phyloP scores from a whole-genome alignment of 164 flowering plant species.

The Warburgia ugandensis region DNA sequence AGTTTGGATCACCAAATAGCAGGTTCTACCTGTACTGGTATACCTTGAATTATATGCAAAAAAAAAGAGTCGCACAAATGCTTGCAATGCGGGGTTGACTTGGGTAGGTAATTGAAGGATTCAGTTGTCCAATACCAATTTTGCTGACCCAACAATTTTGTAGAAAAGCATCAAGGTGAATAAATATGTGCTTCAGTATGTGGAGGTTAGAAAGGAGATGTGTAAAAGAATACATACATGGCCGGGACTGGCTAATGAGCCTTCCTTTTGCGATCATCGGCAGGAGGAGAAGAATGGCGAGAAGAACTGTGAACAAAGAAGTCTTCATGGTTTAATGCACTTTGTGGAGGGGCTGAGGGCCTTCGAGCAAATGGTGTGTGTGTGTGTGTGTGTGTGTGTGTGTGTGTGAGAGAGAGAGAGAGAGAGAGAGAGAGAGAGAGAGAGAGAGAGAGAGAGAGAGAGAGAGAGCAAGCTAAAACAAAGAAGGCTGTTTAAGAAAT shows the following conservation, averaged over 20 bases:
- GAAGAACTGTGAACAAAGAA: slow-evolving; percentile 10
- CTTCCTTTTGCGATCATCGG: slow-evolving; percentile 23
- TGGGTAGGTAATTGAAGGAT: too few species aligned
- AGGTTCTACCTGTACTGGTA: not conserved
- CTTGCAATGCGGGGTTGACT: too few species aligned
- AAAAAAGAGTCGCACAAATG: too few species aligned
- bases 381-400: not conserved
- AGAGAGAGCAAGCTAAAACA: not conserved
- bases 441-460: not conserved
- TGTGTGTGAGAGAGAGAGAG: not conserved
- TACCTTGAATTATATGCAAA: not conserved
- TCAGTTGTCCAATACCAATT: too few species aligned
- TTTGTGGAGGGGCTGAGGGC: not conserved
- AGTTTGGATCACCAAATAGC: too few species aligned
- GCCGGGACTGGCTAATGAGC: slow-evolving; percentile 15
- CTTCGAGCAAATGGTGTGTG: too few species aligned
- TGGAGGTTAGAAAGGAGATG: not conserved
- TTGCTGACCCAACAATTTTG: too few species aligned
- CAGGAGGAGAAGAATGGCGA: slow-evolving; percentile 16
- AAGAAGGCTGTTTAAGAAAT: too few species aligned
- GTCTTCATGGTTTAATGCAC: slow-evolving; percentile 16
- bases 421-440: slow-evolving; percentile 1
- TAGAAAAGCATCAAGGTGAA: not conserved
- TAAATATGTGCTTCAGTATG: not conserved
- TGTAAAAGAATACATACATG: slow-evolving; percentile 14